These are phyloP conservation scores for Phytophthora cactorum DNA, from an alignment of 352 stramenopile species.

Conservation along the genomic window DNA sequence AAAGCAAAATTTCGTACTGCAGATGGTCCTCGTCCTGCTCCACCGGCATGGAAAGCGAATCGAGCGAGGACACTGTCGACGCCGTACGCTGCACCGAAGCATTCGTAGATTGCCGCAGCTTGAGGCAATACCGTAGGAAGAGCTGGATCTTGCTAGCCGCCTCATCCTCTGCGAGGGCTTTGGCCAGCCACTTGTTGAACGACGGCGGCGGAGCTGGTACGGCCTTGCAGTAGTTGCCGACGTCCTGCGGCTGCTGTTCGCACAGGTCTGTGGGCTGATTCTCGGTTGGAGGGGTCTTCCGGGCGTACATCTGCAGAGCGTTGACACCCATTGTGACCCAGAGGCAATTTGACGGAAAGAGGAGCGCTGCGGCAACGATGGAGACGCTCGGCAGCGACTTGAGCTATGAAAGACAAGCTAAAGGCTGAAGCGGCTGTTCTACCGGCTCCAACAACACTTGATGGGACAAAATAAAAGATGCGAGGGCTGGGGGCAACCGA, in stretches of 20 bases:
- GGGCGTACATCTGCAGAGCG: constrained; percentile 17
- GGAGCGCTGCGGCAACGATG: background rate
- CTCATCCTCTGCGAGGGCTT: constrained; percentile 35
- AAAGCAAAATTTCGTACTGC: constrained; percentile 69
- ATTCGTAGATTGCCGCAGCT: constrained; percentile 27
- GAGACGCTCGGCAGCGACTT: constrained; percentile 1
- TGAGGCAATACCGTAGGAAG: constrained; percentile 40
- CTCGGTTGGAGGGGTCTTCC: constrained; percentile 9
- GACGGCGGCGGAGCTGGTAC: constrained; percentile 31
- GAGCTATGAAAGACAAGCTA: constrained; percentile 21
- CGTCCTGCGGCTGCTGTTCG: constrained; percentile 29
- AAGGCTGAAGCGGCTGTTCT: constrained; percentile 12
- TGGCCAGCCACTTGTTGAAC: constrained; percentile 44
- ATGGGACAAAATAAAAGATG: constrained; percentile 26
- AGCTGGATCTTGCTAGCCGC: constrained; percentile 45
- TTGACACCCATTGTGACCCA: constrained; percentile 33
- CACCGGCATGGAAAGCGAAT: constrained; percentile 28
- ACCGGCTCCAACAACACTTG: constrained; percentile 22
- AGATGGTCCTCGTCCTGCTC: constrained; percentile 50
- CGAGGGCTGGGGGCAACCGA: constrained; percentile 31
- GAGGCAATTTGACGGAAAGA: background rate
- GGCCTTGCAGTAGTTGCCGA: constrained; percentile 10
- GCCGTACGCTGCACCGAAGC: constrained; percentile 32
- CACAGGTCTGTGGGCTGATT: constrained; percentile 12
- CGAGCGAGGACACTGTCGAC: constrained; percentile 35